Base-by-base conservation (phyloP, 73 alveolate species). In the Tetrahymena thermophila region DNA sequence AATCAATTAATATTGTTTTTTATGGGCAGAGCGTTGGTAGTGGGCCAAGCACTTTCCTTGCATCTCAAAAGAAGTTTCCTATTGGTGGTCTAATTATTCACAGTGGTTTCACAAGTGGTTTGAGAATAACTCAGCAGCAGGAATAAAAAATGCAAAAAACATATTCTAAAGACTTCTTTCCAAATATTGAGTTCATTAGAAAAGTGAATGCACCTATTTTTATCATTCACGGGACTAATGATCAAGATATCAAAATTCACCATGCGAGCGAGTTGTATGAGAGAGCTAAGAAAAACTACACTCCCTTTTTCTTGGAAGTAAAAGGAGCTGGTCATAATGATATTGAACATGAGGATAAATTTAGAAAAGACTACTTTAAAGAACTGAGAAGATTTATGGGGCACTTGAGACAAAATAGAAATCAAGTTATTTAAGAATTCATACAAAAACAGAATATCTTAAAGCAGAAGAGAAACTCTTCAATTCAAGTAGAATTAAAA, bases 171-270 rank as follows among this genome's bases (percentile, higher is more conserved):
- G 97, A 97, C 57, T 40, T 96, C 35, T 97, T 96, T 55, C 85
- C 95, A 6, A 97, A 97, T 93, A 28, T 93, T 44, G 96, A 95
- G 34, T 43, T 94, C 34, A 95, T 97, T 85, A 85, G 84, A 34
- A 31, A 85, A 21, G 94, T 97, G 1, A 42, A 38, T 35, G 96
- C 97, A 7, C 98, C 98, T 17, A 35, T 97, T 11, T 94, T 94
- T 28, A 94, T 96, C 0, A 34, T 97, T 13, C 98, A 97, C 93
- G 98, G 98, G 43, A 35, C 56, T 14, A 93, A 95, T 25, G 98
- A 97, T 57, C 34, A 93, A 23, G 94, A 57, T 31, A 89, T 95
- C 84, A 94, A 96, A 35, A 55, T 94, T 4, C 35, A 38, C 7
- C 96, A 96, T 35, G 95, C 93, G 10, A 71, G 40, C 15, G 57